A percentile compares a stretch with the other conserved stretches of the same genome.
phyloP scores from a whole-genome alignment of 257 asterid genomes.

The Jaltomata sinuosa region DNA sequence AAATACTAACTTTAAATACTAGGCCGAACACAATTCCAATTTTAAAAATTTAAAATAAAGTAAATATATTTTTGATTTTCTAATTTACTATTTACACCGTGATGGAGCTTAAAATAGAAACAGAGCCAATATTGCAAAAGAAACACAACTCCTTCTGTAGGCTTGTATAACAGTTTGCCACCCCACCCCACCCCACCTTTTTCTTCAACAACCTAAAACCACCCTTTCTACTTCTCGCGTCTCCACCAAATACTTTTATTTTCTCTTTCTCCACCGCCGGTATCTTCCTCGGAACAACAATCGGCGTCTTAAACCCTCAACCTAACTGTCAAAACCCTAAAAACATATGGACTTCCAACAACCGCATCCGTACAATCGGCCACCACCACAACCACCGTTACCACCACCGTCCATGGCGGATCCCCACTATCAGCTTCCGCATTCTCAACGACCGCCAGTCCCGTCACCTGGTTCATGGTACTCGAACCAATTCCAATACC shows the following conservation, averaged over 20 bases:
- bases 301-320: not conserved
- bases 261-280: not conserved
- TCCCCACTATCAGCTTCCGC: conserved; percentile 41
- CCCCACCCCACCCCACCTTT: not conserved
- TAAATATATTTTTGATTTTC: too few species aligned
- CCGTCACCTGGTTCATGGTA: conserved; percentile 42
- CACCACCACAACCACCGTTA: conserved; percentile 22
- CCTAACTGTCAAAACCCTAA: conserved; percentile 32
- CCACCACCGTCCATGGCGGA: conserved; percentile 44
- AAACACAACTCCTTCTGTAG: not conserved
- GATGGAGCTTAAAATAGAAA: too few species aligned
- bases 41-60: too few species aligned
- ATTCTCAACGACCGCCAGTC: conserved; percentile 11
- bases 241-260: not conserved
- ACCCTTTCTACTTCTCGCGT: not conserved
- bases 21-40: too few species aligned
- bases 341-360: conserved; percentile 57
- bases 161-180: not conserved
- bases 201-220: not conserved
- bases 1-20: too few species aligned
- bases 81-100: too few species aligned
- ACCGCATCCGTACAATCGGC: conserved; percentile 47
- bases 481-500: conserved; percentile 63
- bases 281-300: not conserved
- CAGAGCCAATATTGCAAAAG: too few species aligned